A percentile compares a stretch with the other conserved stretches of the same genome.
phyloP scores from a whole-genome alignment of 2,329 filamentous ascomycete genomes.

The Pseudogymnoascus sp. region DNA sequence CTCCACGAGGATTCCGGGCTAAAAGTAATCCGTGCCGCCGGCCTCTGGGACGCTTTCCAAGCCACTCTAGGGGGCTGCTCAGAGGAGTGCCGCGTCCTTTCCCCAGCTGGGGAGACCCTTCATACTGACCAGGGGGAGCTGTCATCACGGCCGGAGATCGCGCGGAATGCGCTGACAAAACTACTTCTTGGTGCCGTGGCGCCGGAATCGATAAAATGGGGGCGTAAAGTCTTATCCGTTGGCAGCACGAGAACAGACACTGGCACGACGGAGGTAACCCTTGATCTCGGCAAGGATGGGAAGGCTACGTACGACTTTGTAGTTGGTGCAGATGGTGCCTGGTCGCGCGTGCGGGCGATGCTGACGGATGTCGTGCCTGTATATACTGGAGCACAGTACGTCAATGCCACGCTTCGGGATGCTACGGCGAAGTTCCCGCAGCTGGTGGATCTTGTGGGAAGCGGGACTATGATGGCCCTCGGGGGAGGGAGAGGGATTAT shows the following conservation, averaged over 20 bases:
- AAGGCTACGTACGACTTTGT: slow-evolving; percentile 29
- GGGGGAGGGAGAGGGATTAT: slow-evolving; percentile 22
- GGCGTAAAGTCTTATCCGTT: slow-evolving; percentile 25
- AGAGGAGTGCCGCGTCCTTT: slow-evolving; percentile 32
- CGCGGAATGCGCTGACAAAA: slow-evolving; percentile 28
- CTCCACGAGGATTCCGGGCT: slow-evolving; percentile 40
- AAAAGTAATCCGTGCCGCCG: slow-evolving; percentile 36
- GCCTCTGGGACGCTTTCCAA: slow-evolving; percentile 37
- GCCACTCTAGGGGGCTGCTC: slow-evolving; percentile 35
- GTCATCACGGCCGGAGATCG: slow-evolving; percentile 31
- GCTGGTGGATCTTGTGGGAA: slow-evolving; percentile 20
- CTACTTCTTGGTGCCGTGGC: slow-evolving; percentile 29
- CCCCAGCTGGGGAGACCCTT: slow-evolving; percentile 23
- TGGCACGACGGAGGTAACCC: slow-evolving; percentile 7
- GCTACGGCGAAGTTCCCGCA: slow-evolving; percentile 20
- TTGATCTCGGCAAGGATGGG: slow-evolving; percentile 13
- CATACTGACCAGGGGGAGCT: slow-evolving; percentile 18
- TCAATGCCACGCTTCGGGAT: slow-evolving; percentile 25
- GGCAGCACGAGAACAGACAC: slow-evolving; percentile 1
- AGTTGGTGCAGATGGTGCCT: slow-evolving; percentile 35
- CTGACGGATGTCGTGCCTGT: slow-evolving; percentile 27
- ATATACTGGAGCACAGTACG: slow-evolving; percentile 33
- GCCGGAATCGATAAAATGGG: slow-evolving; percentile 32
- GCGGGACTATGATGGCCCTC: slow-evolving; percentile 23
- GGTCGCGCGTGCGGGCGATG: slow-evolving; percentile 30